A percentile compares a stretch with the other conserved stretches of the same genome.
phyloP scores from a whole-genome alignment of 129 eudicot genomes.

The Tagetes erecta region DNA sequence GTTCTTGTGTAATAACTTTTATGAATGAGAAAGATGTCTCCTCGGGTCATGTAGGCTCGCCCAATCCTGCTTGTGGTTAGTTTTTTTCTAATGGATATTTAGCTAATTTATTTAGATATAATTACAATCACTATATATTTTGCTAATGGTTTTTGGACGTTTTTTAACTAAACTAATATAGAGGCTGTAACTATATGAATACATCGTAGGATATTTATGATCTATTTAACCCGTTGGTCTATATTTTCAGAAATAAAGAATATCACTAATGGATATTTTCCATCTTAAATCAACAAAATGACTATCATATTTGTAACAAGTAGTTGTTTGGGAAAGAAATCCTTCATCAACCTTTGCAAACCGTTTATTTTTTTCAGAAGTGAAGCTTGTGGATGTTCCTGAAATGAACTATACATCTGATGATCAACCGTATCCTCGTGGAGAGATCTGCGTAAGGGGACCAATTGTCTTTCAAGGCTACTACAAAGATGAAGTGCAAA shows the following conservation, averaged over 20 bases:
- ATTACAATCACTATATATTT: neutral
- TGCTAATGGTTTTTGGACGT: neutral
- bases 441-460: constrained; percentile 87
- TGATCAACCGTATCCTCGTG: constrained; percentile 90
- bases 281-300: neutral
- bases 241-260: neutral
- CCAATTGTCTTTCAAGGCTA: constrained; percentile 85
- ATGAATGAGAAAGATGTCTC: constrained; percentile 51
- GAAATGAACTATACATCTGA: constrained; percentile 87
- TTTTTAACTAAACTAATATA: neutral
- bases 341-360: neutral
- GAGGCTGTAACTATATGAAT: neutral
- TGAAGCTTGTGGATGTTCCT: constrained; percentile 90
- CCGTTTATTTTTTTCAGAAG: constrained; percentile 39
- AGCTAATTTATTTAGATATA: neutral
- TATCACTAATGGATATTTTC: neutral
- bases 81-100: neutral
- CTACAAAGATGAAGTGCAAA: constrained; percentile 83
- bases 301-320: neutral
- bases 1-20: constrained; percentile 59
- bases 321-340: neutral
- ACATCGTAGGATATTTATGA: neutral
- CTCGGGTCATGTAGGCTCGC: constrained; percentile 83
- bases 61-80: constrained; percentile 80
- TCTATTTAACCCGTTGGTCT: neutral